A percentile compares a stretch with the other conserved stretches of the same genome.
Conservation (phyloP, 78 protist genomes). For the Speleostelium caveatum region DNA sequence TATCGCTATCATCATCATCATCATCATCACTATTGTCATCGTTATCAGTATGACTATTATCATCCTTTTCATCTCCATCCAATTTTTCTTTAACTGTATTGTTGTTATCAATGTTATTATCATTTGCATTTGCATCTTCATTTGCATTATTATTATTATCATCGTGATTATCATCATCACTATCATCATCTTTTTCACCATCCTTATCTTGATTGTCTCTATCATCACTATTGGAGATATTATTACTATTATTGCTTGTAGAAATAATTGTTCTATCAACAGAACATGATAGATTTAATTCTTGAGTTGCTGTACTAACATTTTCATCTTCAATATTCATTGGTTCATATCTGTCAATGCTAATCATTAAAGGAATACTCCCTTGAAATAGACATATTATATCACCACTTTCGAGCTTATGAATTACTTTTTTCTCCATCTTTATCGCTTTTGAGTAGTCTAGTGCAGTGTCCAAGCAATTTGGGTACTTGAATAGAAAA, state of each 20-base stretch:
- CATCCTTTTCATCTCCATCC: too few relatives aligned
- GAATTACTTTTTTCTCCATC: neutral
- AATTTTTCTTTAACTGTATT: too few relatives aligned
- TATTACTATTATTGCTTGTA: neutral
- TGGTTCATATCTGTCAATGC: conserved; percentile 1
- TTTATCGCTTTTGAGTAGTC: conserved; percentile 5
- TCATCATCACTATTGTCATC: neutral
- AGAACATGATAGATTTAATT: neutral
- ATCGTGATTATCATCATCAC: neutral
- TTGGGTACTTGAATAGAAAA: neutral
- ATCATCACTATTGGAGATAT: neutral
- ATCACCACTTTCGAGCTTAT: neutral
- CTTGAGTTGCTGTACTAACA: neutral
- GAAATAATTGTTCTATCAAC: neutral
- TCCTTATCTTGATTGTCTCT: neutral
- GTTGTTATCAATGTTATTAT: too few relatives aligned
- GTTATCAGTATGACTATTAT: neutral
- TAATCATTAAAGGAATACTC: neutral
- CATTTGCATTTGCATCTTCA: too few relatives aligned
- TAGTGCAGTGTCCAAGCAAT: too few relatives aligned
- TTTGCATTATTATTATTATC: neutral
- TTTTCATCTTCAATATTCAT: neutral
- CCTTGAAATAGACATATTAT: conserved; percentile 8
- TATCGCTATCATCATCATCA: conserved; percentile 1
- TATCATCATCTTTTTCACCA: neutral